These are phyloP conservation scores for Aspergillus thermomutatus DNA, from an alignment of 2,329 filamentous ascomycete genomes.

Conservation along the genomic window DNA sequence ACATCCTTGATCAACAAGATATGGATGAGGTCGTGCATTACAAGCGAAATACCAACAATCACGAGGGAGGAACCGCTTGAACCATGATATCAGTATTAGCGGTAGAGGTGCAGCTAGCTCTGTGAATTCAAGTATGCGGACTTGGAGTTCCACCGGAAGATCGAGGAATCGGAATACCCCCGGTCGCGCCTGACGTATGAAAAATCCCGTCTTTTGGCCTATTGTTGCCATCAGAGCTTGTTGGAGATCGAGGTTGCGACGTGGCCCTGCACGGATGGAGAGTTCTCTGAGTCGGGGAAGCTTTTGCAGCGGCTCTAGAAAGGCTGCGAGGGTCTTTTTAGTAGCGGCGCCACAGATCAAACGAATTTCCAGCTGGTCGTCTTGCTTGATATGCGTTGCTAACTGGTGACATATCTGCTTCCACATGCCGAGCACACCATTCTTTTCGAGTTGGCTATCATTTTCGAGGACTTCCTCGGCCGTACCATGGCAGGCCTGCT, in stretches of 20 bases:
- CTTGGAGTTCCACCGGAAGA: slow-evolving; percentile 2
- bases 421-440: background rate
- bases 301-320: background rate
- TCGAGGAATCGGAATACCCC: background rate
- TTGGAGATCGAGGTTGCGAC: background rate
- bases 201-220: background rate
- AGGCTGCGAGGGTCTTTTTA: background rate
- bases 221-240: background rate
- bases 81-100: too few relatives aligned
- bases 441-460: background rate
- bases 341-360: slow-evolving; percentile 1
- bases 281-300: background rate
- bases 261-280: background rate
- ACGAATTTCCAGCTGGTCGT: slow-evolving; percentile 1
- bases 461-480: background rate
- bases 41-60: background rate
- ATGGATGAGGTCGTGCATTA: background rate
- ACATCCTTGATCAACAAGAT: background rate
- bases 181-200: too few relatives aligned
- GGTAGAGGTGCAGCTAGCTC: background rate
- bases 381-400: background rate
- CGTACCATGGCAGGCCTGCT: too few relatives aligned
- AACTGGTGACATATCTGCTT: background rate
- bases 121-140: background rate
- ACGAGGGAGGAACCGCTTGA: background rate